A percentile compares a stretch with the other conserved stretches of the same genome.
Conservation (phyloP, 805 yeast species). For the Schwanniomyces vanrijiae region DNA sequence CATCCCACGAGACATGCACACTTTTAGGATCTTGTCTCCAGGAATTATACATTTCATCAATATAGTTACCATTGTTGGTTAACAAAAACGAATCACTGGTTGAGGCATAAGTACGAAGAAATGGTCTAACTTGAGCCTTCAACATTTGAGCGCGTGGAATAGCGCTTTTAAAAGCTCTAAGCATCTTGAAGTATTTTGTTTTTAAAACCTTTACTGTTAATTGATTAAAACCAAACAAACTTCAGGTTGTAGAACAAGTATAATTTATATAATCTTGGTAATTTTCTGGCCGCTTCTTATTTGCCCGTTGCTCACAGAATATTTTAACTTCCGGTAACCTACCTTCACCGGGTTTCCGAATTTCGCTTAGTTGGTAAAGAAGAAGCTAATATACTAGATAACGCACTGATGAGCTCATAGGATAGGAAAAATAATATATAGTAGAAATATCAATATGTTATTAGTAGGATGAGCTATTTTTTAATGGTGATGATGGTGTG, state of each 20-base stretch:
- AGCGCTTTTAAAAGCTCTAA: constrained; percentile 42
- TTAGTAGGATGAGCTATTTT: too few species aligned
- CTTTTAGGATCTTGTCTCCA: constrained; percentile 89
- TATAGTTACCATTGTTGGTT: constrained; percentile 83
- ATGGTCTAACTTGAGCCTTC: constrained; percentile 23
- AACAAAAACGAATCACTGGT: constrained; percentile 74
- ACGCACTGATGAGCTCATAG: not conserved
- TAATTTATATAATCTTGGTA: not conserved
- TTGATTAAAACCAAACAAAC: constrained; percentile 2
- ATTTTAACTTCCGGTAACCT: not conserved
- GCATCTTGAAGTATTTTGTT: constrained; percentile 22
- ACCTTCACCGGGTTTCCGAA: not conserved
- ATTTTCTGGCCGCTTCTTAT: constrained; percentile 2
- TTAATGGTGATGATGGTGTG: too few species aligned
- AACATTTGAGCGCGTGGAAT: constrained; percentile 34
- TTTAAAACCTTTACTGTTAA: not conserved
- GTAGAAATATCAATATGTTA: too few species aligned
- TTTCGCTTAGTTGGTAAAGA: not conserved
- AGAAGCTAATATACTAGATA: too few species aligned
- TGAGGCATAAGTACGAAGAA: constrained; percentile 32
- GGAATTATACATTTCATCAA: constrained; percentile 96
- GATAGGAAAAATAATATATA: not conserved
- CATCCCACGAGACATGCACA: constrained; percentile 96
- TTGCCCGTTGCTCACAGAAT: constrained; percentile 2
- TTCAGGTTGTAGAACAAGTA: not conserved